A percentile compares a stretch with the other conserved stretches of the same genome.
Evolutionary conservation across 2,329 filamentous ascomycete species (phyloP).

Genomic region (Fusarium nisikadoi): DNA sequence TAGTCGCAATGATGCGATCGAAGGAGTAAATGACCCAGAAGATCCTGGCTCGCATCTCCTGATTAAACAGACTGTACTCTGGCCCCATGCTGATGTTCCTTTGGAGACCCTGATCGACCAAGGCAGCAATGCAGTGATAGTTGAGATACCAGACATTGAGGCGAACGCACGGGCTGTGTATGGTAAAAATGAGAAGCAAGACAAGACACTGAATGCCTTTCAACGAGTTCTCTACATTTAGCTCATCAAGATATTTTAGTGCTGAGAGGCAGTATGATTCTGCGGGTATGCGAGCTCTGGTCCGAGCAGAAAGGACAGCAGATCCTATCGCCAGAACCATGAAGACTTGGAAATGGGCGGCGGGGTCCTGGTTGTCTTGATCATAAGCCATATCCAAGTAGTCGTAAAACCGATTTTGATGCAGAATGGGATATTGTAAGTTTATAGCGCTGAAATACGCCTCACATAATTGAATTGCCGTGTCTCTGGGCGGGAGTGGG

Average conservation of each 20-base stretch:
- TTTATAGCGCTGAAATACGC: constrained; percentile 62
- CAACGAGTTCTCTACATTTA: constrained; percentile 60
- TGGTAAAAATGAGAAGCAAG: constrained; percentile 59
- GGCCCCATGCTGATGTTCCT: constrained; percentile 56
- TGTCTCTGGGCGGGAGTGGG: constrained; percentile 46
- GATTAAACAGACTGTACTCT: constrained; percentile 58
- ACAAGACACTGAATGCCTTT: constrained; percentile 61
- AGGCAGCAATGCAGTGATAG: constrained; percentile 63
- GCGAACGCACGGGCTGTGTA: constrained; percentile 60
- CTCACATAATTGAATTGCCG: constrained; percentile 54
- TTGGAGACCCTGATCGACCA: constrained; percentile 63
- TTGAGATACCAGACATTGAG: constrained; percentile 66
- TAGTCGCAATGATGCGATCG: constrained; percentile 63
- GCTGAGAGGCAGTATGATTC: constrained; percentile 62
- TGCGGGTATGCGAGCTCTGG: constrained; percentile 56
- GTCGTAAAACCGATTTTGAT: constrained; percentile 55
- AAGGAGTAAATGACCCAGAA: constrained; percentile 66
- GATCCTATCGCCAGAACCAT: constrained; percentile 65
- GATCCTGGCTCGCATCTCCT: constrained; percentile 65
- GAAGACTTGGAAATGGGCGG: constrained; percentile 58
- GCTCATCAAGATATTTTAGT: constrained; percentile 56
- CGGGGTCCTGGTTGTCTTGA: constrained; percentile 42
- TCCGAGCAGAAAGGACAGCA: constrained; percentile 55
- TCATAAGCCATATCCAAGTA: constrained; percentile 53
- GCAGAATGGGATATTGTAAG: constrained; percentile 60